Base-by-base conservation (phyloP, 805 yeast genomes). In the Candida railenensis region DNA sequence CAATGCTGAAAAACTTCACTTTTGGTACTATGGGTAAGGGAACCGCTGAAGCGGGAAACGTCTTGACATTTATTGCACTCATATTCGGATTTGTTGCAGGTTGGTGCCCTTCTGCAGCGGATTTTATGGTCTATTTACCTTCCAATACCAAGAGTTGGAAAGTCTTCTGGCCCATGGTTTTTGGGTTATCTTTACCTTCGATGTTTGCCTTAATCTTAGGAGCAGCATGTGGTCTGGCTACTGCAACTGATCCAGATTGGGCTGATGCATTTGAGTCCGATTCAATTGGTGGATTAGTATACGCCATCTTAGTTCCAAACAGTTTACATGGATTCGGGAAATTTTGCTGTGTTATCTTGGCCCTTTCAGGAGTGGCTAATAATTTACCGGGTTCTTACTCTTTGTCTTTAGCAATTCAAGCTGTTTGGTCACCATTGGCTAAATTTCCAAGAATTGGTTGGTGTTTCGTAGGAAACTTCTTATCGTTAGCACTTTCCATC, bases 341-440 rank as follows among this genome's bases (percentile, higher is more conserved):
- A 49, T 65, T 66, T 44, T 59, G 65, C 43, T 53, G 60, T 47
- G 70, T 65, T 11, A 21, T 66, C 4, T 55, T 66, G 47, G 66
- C 69, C 1, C 50, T 66, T 20, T 58, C 66, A 4, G 59, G 62
- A 1, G 56, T 66, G 38, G 65, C 69, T 19, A 65, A 62, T 45
- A 66, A 66, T 48, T 52, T 65, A 40, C 70, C 70, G 5, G 67
- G 66, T 22, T 61, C 67, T 14, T 66, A 65, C 46, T 65, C 69
- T 2, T 53, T 65, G 47, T 53, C 67, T 4, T 48, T 66, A 21
- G 52, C 67, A 7, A 53, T 53, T 36, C 71, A 66, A 45, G 62
- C 68, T 3, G 53, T 63, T 19, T 65, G 69, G 69, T 55, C 62
- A 11, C 56, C 55, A 14, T 59, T 63, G 38, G 66, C 66, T 25